phyloP scores from a whole-genome alignment of 352 stramenopile species.

The Phytophthora europaea region DNA sequence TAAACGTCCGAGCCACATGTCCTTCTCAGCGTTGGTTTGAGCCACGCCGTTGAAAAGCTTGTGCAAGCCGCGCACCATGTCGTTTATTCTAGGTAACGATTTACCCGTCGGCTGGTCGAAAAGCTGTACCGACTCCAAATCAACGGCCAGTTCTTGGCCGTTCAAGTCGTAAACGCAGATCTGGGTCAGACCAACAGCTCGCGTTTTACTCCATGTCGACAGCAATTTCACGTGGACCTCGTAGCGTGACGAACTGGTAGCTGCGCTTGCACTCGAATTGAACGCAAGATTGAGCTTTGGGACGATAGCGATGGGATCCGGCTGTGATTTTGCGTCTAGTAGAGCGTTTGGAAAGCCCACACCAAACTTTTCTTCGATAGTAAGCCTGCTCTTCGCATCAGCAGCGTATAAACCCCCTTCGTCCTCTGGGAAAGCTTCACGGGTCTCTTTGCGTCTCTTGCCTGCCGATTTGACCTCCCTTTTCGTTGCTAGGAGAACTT shows the following conservation, averaged over 20 bases:
- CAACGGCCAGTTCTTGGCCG: conserved; percentile 63
- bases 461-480: not conserved
- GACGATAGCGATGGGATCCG: conserved; percentile 23
- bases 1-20: conserved; percentile 84
- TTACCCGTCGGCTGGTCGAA: conserved; percentile 59
- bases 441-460: not conserved
- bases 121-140: conserved; percentile 56
- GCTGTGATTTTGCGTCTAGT: conserved; percentile 5
- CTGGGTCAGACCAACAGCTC: conserved; percentile 69
- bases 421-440: not conserved
- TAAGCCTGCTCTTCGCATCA: conserved; percentile 3
- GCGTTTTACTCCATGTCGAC: conserved; percentile 73
- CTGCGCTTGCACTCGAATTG: not conserved
- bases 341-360: not conserved
- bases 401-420: not conserved
- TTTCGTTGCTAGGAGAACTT: not conserved
- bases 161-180: conserved; percentile 74
- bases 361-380: not conserved
- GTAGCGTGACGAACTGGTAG: not conserved
- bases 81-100: conserved; percentile 64
- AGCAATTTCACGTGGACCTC: conserved; percentile 77
- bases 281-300: conserved; percentile 41
- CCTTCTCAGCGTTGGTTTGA: conserved; percentile 70
- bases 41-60: conserved; percentile 69
- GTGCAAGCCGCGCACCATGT: conserved; percentile 72